Base-by-base conservation (phyloP, 257 asterid species). In the Prunella vulgaris region DNA sequence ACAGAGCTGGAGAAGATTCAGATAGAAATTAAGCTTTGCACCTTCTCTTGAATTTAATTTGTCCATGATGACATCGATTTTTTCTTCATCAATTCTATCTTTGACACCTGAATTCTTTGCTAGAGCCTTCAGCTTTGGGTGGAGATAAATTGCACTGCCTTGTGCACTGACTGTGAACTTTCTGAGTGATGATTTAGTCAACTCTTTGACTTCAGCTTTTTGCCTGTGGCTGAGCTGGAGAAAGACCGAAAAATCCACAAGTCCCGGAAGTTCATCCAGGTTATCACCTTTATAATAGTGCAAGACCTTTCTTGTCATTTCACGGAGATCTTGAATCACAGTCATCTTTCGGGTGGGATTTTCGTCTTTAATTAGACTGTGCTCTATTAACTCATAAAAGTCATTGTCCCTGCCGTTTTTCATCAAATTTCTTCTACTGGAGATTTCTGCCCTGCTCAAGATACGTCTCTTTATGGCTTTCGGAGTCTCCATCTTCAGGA, bases 211-310 rank as follows among this genome's bases (percentile, higher is more conserved):
- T 60, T 82, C 93, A 42, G 66, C 52, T 70, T 79, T 82, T 60
- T 94, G 99, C 64, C 53, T 49, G 13, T 81, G 85, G 68, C 88
- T 85, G 38, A 94, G 93, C 67, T 62, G 83, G 44, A 94, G 93
- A 76, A 82, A 85, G 53, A 94, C 86, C 0, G 97, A 82, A 70
- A 87, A 94, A 64, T 94, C 99, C 37, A 89, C 83, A 5, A 94
- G 90, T 63, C 99, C 99, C 0, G 99, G 99, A 63, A 94, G 92
- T 71, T 94, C 99, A 64, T 94, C 99, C 54, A 94, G 76, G 78
- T 87, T 91, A 71, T 94, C 99, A 53, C 99, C 99, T 80, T 73
- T 91, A 83, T 91, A 94, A 72, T 91, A 94, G 70, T 94, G 99
- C 81, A 94, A 78, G 67, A 94, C 95, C 24, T 77, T 86, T 15